Evolutionary conservation across 192 early-diverging fungal genomes (phyloP), one percentile per base, ranked within the genome.

Genomic region (Backusella liffmaniae): DNA sequence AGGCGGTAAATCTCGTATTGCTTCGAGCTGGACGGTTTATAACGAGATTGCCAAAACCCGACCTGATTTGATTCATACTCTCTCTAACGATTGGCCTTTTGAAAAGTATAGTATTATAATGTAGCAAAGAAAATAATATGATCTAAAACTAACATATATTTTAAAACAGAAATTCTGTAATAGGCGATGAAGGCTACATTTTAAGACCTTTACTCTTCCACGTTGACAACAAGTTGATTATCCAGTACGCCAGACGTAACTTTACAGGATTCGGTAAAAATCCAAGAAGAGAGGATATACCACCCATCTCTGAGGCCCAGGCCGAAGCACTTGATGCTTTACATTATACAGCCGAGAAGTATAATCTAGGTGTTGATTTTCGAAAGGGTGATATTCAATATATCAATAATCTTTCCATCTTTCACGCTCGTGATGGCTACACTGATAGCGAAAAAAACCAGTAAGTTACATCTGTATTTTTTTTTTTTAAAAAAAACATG

Each of bases 371-470:
- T 30, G 37, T 79, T 16, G 72, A 72, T 32, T 79, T 79, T 46
- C 26, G 70, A 36, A 79, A 79, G 42, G 77, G 77, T 26, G 77
- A 79, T 16, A 79, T 79, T 42, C 77, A 79, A 35, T 79, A 79
- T 23, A 79, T 79, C 46, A 74, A 67, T 12, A 79, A 79, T 34
- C 23, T 74, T 8, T 79, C 77, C 5, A 79, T 79, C 30, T 79
- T 79, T 51, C 77, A 79, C 62, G 77, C 77, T 6, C 62, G 77
- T 36, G 72, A 79, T 30, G 77, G 67, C 0, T 79, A 74, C 21
- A 74, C 66, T 10, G 77, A 79, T 59, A 79, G 77, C 36, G 67
- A 73, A 15, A 26, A 56, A 21, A 79, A 79, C 41, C 66, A 67
- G 77, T 79, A 79, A 70, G 74, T 68, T 39, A 49, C 39, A 7